Evolutionary conservation across 108 stramenopile genomes (phyloP).

Genomic region (Nitzschia palea): DNA sequence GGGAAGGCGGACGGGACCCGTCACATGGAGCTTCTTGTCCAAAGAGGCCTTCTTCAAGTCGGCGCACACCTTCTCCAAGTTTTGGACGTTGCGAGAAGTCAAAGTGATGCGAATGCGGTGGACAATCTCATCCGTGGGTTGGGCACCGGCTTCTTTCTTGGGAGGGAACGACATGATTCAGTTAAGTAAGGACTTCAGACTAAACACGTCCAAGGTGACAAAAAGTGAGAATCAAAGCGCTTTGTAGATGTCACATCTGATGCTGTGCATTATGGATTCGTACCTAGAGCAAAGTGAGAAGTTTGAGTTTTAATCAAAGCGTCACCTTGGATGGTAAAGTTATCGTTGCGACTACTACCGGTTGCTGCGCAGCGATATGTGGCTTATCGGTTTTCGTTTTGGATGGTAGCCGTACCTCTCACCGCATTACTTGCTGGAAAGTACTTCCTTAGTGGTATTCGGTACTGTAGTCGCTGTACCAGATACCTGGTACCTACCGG

Average conservation of each 20-base stretch:
- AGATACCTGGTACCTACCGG: too few species aligned
- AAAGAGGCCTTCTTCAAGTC: conserved; percentile 95
- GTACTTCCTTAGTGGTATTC: too few species aligned
- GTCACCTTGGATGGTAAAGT: conserved; percentile 13
- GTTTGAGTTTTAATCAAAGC: conserved; percentile 16
- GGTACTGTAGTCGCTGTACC: too few species aligned
- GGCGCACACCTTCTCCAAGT: conserved; percentile 98
- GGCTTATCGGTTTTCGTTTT: too few species aligned
- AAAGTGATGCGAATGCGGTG: conserved; percentile 99
- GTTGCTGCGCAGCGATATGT: not conserved
- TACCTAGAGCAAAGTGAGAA: conserved; percentile 73
- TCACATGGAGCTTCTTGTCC: conserved; percentile 93
- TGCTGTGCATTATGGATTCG: not conserved
- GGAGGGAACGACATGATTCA: conserved; percentile 68
- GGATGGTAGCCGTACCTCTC: too few species aligned
- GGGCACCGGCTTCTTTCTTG: conserved; percentile 73
- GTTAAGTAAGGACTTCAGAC: conserved; percentile 46
- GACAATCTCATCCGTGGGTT: conserved; percentile 55
- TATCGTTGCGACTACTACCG: conserved; percentile 3
- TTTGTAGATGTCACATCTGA: too few species aligned
- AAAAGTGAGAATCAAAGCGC: not conserved
- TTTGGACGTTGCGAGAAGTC: conserved; percentile 96
- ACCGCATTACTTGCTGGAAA: too few species aligned
- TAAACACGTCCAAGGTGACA: too few species aligned
- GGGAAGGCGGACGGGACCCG: conserved; percentile 97